Base-by-base conservation (phyloP, 2,329 filamentous ascomycete genomes). In the Epichloe glyceriae region DNA sequence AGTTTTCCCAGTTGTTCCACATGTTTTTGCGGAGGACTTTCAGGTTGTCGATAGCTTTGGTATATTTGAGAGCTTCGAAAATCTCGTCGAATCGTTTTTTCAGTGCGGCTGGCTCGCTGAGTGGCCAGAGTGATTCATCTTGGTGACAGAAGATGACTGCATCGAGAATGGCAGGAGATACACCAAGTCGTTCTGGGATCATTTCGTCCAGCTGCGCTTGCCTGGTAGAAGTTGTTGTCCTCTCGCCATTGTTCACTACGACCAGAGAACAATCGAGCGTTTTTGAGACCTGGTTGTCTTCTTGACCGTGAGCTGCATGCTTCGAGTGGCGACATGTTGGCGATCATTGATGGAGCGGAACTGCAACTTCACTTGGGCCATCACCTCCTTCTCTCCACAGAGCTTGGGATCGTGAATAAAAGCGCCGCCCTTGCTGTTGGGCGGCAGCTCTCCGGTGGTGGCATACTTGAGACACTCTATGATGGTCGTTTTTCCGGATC, bases 401-500 rank as follows among this genome's bases (percentile, higher is more conserved):
- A 95, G 75, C 78, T 93, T 93, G n/a, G 93, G 93, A 61, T 98
- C 93, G 65, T 98, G 91, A 55, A 98, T 88, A 65, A 97, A 98
- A 47, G 91, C 90, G 34, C 89, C 90, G 30, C 86, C 85, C 58
- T 83, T 86, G 71, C 84, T 90, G 72, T 96, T 95, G 34, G 93
- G 88, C 1, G 93, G 93, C 46, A 95, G 78, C 61, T 94, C 86
- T 51, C 93, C 94, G 7, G 90, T 96, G 17, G 94, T 96, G 49
- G 88, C 90, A 81, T 96, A 98, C 65, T 96, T 96, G 62, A 98
- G 85, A 65, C 89, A 95, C 68, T 98, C 93, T 68, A 98, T 98
- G 63, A 98, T 95, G 52, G 93, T 97, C 10, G 93, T 98, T 72
- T 98, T 98, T 55, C 93, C 93, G 1, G 91, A 97, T 50, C 93